These are phyloP conservation scores for Daldinia concentrica DNA, from an alignment of 495 filamentous ascomycete species.

Conservation along the genomic window DNA sequence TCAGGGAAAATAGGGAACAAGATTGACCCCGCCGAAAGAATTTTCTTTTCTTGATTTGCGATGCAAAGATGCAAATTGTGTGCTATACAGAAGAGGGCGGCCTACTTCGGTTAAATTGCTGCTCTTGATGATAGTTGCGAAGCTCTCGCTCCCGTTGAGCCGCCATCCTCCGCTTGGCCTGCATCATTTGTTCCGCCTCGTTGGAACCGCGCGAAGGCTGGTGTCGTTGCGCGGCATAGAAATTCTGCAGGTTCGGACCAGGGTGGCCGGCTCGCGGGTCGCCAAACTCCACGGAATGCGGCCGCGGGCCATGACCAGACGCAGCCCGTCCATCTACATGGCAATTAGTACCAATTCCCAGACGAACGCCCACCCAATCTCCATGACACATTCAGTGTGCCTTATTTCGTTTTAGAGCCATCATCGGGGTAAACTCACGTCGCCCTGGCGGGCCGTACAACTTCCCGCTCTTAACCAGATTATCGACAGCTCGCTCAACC, in stretches of 20 bases:
- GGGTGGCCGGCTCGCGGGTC: conserved; percentile 74
- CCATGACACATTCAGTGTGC: conserved; percentile 7
- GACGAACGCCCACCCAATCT: conserved; percentile 18
- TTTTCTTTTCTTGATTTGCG: conserved; percentile 59
- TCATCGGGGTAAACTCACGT: conserved; percentile 75
- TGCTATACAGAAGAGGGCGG: conserved; percentile 69
- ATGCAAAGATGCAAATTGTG: conserved; percentile 63
- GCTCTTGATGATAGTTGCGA: conserved; percentile 99
- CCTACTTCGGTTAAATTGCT: conserved; percentile 99
- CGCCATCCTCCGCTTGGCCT: conserved; percentile 98
- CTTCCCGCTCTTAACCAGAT: conserved; percentile 95
- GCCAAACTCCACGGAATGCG: conserved; percentile 86
- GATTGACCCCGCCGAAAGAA: conserved; percentile 51
- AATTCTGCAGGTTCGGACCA: conserved; percentile 85
- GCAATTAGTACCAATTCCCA: conserved; percentile 29
- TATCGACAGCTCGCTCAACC: conserved; percentile 95
- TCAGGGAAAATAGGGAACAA: conserved; percentile 50
- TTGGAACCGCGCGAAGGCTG: conserved; percentile 82
- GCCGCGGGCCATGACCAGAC: conserved; percentile 63
- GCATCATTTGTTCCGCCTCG: conserved; percentile 98
- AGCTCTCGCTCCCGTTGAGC: conserved; percentile 98
- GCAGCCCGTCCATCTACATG: conserved; percentile 54
- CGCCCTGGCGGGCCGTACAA: conserved; percentile 78
- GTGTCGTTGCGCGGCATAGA: conserved; percentile 93
- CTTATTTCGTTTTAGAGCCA: conserved; percentile 17